A percentile compares a stretch with the other conserved stretches of the same genome.
These are phyloP conservation scores for Coriolopsis trogii DNA, from an alignment of 1,284 basidiomycete genomes.

Conservation along the genomic window DNA sequence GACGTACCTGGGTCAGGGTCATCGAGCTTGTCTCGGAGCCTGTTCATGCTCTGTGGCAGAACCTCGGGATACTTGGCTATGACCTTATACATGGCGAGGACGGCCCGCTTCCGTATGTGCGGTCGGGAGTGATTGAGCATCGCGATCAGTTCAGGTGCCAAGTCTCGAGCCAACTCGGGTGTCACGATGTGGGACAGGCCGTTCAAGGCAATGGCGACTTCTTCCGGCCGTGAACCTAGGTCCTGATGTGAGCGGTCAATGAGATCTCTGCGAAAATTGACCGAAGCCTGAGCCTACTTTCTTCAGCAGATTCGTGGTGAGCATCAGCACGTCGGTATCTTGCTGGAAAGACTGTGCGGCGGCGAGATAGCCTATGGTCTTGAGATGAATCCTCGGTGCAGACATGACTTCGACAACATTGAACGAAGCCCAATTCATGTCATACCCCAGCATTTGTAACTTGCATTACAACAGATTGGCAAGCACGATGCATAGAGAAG, in stretches of 20 bases:
- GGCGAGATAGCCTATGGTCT: conserved; percentile 95
- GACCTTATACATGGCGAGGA: conserved; percentile 81
- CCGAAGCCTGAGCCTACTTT: conserved; percentile 63
- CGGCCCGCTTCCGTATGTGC: conserved; percentile 87
- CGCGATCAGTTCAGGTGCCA: conserved; percentile 84
- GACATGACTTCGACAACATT: conserved; percentile 99
- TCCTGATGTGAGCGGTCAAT: conserved; percentile 57
- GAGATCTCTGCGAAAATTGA: neutral
- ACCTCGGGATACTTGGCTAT: conserved; percentile 82
- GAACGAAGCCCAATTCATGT: conserved; percentile 91
- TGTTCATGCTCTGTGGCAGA: conserved; percentile 62
- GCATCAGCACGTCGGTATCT: conserved; percentile 96
- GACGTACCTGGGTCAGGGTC: conserved; percentile 78
- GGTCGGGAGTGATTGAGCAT: conserved; percentile 93
- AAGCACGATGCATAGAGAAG: neutral
- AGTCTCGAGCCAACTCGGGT: conserved; percentile 85
- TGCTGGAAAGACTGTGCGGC: conserved; percentile 91
- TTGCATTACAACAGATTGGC: conserved; percentile 32
- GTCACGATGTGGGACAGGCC: conserved; percentile 90
- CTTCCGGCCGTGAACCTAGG: conserved; percentile 73
- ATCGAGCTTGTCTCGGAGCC: conserved; percentile 84
- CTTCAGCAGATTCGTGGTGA: conserved; percentile 97
- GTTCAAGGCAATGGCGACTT: conserved; percentile 84
- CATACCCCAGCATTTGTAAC: conserved; percentile 94
- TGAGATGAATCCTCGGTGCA: conserved; percentile 87